These are phyloP conservation scores for Podaxis sp. DNA, from an alignment of 768 basidiomycete genomes.

Conservation along the genomic window DNA sequence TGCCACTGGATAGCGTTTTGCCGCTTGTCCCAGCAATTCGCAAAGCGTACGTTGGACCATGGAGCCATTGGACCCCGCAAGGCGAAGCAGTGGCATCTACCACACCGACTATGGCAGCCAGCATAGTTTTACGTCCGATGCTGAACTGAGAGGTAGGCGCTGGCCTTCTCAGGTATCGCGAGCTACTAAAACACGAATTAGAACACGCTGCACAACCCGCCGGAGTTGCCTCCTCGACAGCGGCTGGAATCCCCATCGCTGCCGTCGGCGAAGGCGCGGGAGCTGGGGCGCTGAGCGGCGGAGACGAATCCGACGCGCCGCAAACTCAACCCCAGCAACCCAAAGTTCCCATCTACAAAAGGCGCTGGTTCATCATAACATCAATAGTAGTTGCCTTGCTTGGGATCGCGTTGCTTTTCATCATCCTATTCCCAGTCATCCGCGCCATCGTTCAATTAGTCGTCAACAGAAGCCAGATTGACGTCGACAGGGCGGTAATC, in stretches of 20 bases:
- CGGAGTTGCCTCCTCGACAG: conserved; percentile 24
- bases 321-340: conserved; percentile 19
- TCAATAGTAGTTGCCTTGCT: conserved; percentile 47
- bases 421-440: conserved; percentile 67
- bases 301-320: conserved; percentile 10
- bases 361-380: conserved; percentile 61
- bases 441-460: conserved; percentile 65
- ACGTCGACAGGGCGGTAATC: conserved; percentile 52
- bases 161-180: neutral
- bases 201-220: conserved; percentile 34
- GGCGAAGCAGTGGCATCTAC: conserved; percentile 36
- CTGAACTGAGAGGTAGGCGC: conserved; percentile 32
- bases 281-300: neutral
- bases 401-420: conserved; percentile 62
- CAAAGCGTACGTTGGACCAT: conserved; percentile 24
- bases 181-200: conserved; percentile 16
- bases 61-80: conserved; percentile 32
- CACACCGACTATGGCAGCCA: conserved; percentile 24
- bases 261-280: conserved; percentile 13
- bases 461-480: conserved; percentile 52
- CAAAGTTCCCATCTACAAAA: conserved; percentile 53
- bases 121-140: conserved; percentile 29
- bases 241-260: conserved; percentile 22
- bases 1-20: conserved; percentile 9
- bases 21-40: conserved; percentile 10